Evolutionary conservation across 2,329 filamentous ascomycete species (phyloP), one percentile per base, ranked within the genome.

Genomic region (Pseudogymnoascus sp.): DNA sequence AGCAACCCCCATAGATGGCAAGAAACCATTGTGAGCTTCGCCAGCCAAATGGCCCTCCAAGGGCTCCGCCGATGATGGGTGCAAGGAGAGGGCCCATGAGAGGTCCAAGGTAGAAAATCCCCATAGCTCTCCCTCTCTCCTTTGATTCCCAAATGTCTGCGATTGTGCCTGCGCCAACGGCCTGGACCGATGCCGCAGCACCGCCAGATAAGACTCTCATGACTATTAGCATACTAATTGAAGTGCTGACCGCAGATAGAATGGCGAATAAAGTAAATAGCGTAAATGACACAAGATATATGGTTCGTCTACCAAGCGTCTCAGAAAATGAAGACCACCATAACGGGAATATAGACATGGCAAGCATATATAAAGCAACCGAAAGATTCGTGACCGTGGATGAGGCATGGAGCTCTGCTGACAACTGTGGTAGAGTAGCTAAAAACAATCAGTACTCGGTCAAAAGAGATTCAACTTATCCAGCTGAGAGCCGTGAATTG

Each of bases 301-400:
- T 88, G n/a, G 85, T 87, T 19, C 91, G 84, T 42, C 91, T 84
- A 11, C 91, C 91, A 0, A 85, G 75, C 1, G 79, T 79, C 69
- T 95, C 91, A 7, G 88, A 91, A 70, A 95, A 92, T 1, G 87
- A 88, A 0, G 88, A 91, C 76, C 76, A 95, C 90, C 90, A 95
- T 0, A 96, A 79, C 0, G 91, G 91, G 68, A 92, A 93, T 50
- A 95, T 90, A 63, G 86, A 84, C 89, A 95, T 91, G 68, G 83
- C 79, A 4, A 95, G 79, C 89, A 95, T 91, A 73, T 93, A 95
- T 64, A 93, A 75, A 0, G 90, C 88, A 0, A 95, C 83, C 0
- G 88, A 88, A 64, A 95, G 72, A 73, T 95, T 96, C 63, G 87
- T 85, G 15, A 90, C 77, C 0, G 89, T 88, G 13, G 83, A 75